Percentiles rank a stretch among this genome's conserved stretches.
Evolutionary conservation across 257 asterid genomes (phyloP).

Genomic region (Petunia secreta): DNA sequence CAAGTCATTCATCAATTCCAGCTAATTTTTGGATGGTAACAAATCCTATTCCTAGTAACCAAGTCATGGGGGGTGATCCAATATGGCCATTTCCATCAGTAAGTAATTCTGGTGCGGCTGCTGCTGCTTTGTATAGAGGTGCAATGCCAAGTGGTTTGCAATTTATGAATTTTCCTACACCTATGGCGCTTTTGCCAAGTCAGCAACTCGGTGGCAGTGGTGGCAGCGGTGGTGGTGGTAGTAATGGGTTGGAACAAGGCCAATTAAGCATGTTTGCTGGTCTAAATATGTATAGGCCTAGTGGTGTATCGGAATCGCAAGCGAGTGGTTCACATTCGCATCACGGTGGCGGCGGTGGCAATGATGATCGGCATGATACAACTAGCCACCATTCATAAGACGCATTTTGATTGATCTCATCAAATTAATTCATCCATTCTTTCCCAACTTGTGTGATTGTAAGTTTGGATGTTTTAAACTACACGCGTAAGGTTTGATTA

Average conservation of each 20-base stretch:
- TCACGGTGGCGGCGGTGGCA: conserved; percentile 56
- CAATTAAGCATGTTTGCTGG: conserved; percentile 66
- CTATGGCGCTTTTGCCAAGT: conserved; percentile 74
- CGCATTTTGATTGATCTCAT: background rate
- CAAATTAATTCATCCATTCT: conserved; percentile 19
- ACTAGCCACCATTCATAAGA: conserved; percentile 67
- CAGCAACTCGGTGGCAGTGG: conserved; percentile 49
- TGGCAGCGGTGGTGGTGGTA: conserved; percentile 38
- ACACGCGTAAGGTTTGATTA: conserved; percentile 47
- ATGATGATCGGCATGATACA: conserved; percentile 69
- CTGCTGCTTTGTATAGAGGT: conserved; percentile 76
- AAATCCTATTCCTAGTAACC: conserved; percentile 66
- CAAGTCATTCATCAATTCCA: conserved; percentile 75
- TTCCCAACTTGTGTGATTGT: conserved; percentile 37
- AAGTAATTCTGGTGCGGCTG: conserved; percentile 49
- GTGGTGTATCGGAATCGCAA: conserved; percentile 65
- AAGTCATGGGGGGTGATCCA: conserved; percentile 74
- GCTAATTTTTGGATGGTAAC: conserved; percentile 95
- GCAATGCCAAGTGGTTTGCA: conserved; percentile 80
- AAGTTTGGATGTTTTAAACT: conserved; percentile 45
- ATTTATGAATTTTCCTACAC: conserved; percentile 86
- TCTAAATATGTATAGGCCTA: conserved; percentile 57
- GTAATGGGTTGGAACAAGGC: conserved; percentile 61
- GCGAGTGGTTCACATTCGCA: conserved; percentile 82
- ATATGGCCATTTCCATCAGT: conserved; percentile 80